Evolutionary conservation across 805 yeast species (phyloP).

Genomic region (Crinitomyces ghanaensis): DNA sequence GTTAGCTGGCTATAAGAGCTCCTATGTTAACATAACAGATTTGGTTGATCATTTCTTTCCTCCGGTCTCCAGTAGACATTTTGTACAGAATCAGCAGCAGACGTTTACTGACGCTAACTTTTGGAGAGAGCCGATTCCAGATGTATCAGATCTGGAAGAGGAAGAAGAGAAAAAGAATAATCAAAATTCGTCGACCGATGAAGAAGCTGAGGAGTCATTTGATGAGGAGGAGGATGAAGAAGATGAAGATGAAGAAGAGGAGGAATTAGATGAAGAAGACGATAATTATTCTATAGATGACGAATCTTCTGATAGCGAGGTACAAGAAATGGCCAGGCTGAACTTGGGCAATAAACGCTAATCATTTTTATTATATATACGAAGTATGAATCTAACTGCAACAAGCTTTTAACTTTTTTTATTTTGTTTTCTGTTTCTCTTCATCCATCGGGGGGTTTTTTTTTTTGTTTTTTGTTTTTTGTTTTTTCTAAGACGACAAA

Average conservation of each 20-base stretch:
- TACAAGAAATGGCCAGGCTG: no score
- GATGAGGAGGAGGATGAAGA: slow-evolving; percentile 12
- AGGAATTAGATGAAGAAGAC: slow-evolving; percentile 2
- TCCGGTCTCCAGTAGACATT: slow-evolving; percentile 41
- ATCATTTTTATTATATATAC: no score
- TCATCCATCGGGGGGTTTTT: no score
- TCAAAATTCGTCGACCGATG: slow-evolving; percentile 14
- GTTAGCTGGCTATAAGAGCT: slow-evolving; percentile 81
- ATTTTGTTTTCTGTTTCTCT: no score
- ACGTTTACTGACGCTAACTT: slow-evolving; percentile 77
- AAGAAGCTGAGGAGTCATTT: slow-evolving; percentile 11
- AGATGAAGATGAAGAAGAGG: slow-evolving; percentile 6
- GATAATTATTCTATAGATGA: slow-evolving; percentile 6
- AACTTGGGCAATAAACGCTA: no score
- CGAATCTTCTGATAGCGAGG: slow-evolving; percentile 5
- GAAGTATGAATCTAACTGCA: no score
- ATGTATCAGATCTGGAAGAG: slow-evolving; percentile 27
- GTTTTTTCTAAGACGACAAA: no score
- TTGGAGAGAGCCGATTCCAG: slow-evolving; percentile 78
- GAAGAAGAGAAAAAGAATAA: slow-evolving; percentile 11
- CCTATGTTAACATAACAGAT: slow-evolving; percentile 83
- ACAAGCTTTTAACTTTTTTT: no score
- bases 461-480: no score
- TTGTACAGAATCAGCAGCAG: slow-evolving; percentile 33
- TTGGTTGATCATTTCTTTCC: slow-evolving; percentile 97